Evolutionary conservation across 768 basidiomycete genomes (phyloP), one percentile per base, ranked within the genome.

Genomic region (Saitozyma sp.): DNA sequence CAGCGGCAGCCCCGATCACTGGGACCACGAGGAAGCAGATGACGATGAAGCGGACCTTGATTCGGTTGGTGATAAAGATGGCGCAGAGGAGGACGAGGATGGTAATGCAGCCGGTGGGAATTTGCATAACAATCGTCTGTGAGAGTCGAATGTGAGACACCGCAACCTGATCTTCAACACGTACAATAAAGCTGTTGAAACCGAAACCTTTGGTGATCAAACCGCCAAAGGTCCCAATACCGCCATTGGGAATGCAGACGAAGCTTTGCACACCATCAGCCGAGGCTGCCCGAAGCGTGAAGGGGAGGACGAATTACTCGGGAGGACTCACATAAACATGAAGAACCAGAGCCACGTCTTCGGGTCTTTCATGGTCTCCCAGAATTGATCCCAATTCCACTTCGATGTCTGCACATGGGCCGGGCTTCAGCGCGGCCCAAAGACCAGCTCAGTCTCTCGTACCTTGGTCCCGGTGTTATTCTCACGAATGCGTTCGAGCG

Each of bases 381-480:
- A 62, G 56, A 75, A 61, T 56, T 77, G 76, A 39, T 57, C 46
- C 76, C 74, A 75, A 51, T 77, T 73, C 66, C 67, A 77, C 17
- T 62, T 64, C 54, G 62, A 68, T 2, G 64, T 55, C 55, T 48
- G 51, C 50, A 14, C 46, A 17, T 48, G 3, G 19, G 46, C 46
- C 3, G 46, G 14, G 14, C 17, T 29, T 29, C 29, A 29, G 29
- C 29, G 29, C 29, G 29, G 29, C 2, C 2, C 29, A 29, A 2
- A 29, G 29, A 29, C 2, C 29, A 29, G 2, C 46, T 17, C 14
- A 14, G 14, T 48, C 17, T 14, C 46, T 3, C 46, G 14, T 20
- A 58, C 50, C 51, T 74, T 74, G 53, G 72, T 75, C 61, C 74
- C 76, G 19, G 74, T 75, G 70, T 75, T 75, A 65, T 78, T 78